Evolutionary conservation across 495 filamentous ascomycete genomes (phyloP).

Genomic region (Hypoxylon intermedium): DNA sequence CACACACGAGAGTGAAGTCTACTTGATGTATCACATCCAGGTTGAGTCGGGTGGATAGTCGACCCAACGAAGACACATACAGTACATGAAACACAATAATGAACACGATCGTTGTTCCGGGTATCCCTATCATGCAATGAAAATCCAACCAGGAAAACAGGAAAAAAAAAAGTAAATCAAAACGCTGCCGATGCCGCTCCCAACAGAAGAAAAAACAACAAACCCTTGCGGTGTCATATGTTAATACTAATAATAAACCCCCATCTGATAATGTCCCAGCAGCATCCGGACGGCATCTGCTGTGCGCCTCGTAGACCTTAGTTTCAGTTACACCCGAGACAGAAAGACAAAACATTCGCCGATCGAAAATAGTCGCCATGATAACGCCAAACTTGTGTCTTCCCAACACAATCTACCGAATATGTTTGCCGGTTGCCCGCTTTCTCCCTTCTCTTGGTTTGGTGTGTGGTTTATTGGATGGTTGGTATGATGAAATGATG

Average conservation of each 20-base stretch:
- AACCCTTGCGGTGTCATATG: constrained; percentile 15
- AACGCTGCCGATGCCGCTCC: constrained; percentile 19
- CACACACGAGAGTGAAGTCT: too few species aligned
- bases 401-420: constrained; percentile 12
- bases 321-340: constrained; percentile 27
- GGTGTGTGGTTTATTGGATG: constrained; percentile 3
- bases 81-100: constrained; percentile 3
- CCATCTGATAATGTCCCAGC: constrained; percentile 32
- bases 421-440: constrained; percentile 16
- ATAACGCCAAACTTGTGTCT: constrained; percentile 14
- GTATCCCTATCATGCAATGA: constrained; percentile 34
- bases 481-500: constrained; percentile 4
- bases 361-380: constrained; percentile 7
- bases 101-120: constrained; percentile 26
- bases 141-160: background rate
- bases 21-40: background rate
- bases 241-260: constrained; percentile 9
- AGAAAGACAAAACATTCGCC: constrained; percentile 12
- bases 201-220: constrained; percentile 2
- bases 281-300: constrained; percentile 20
- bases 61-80: constrained; percentile 1
- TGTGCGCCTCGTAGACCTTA: constrained; percentile 21
- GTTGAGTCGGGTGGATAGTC: background rate
- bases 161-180: constrained; percentile 1
- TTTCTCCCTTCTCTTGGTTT: constrained; percentile 7